Base-by-base conservation (phyloP, 176 grass and related monocot genomes). In the Oryza nivara region DNA sequence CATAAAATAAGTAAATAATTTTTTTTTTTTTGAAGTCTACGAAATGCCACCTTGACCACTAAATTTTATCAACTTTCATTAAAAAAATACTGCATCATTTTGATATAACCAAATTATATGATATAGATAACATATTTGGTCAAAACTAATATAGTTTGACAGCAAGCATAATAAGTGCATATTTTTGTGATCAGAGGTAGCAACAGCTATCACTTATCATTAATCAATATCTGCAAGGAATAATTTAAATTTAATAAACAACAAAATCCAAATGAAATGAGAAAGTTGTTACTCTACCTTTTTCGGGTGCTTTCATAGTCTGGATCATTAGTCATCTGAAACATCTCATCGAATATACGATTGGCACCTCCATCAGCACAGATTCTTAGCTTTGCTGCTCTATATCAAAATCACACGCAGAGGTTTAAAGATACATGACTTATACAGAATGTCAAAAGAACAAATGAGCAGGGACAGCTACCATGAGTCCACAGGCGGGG, bases 321-420 rank as follows among this genome's bases (percentile, higher is more conserved):
- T 83, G 75, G 76, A 71, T 92, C 77, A 80, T 82, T 80, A 35
- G 75, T 89, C 75, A 94, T 72, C 70, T 94, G 82, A 82, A 85
- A 86, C 86, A 94, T 92, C 67, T 86, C 87, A 84, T 94, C 84
- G 81, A 92, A 94, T 81, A 94, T 83, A 58, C 64, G 89, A 80
- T 94, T 92, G 82, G 92, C 92, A 77, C 92, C 92, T 84, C 92
- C 92, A 83, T 94, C 89, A 2, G 92, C 92, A 65, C 92, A 94
- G 72, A 94, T 91, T 82, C 84, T 88, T 61, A 89, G 65, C 48
- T 92, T 84, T 92, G 92, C 89, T 94, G 87, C 82, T 92, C 92
- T 94, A 94, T 84, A 92, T 66, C 74, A 74, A 84, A 90, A 86
- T 86, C 75, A 83, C 82, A 89, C 23, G 9, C 54, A 41, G 3